Conservation (phyloP, 1,139 yeast genomes). For the Yamadazyma buinensis region DNA sequence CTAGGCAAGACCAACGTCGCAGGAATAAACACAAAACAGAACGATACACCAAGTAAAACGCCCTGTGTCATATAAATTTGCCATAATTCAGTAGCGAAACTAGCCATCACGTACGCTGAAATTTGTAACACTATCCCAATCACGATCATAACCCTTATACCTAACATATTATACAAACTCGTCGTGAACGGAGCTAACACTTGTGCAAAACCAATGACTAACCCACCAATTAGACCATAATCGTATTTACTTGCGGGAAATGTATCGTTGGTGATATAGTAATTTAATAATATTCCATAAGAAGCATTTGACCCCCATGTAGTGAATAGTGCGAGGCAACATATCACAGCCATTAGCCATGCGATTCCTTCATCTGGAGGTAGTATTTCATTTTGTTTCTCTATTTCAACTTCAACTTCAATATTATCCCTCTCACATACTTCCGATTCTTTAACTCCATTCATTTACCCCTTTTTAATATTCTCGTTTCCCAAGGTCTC, state of each 20-base stretch:
- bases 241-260: conserved; percentile 57
- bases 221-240: conserved; percentile 68
- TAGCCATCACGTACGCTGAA: conserved; percentile 59
- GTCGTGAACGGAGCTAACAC: conserved; percentile 51
- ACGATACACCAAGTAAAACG: conserved; percentile 57
- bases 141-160: conserved; percentile 31
- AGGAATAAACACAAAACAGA: conserved; percentile 58
- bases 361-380: conserved; percentile 67
- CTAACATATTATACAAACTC: conserved; percentile 30
- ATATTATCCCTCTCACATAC: too few species aligned
- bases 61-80: conserved; percentile 73
- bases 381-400: conserved; percentile 21
- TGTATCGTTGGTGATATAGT: conserved; percentile 41
- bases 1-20: conserved; percentile 54
- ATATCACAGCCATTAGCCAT: conserved; percentile 62
- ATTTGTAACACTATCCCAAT: conserved; percentile 52
- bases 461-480: too few species aligned
- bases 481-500: too few species aligned
- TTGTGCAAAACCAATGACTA: conserved; percentile 57
- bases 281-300: conserved; percentile 64
- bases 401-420: too few species aligned
- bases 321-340: conserved; percentile 42
- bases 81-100: conserved; percentile 58
- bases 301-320: conserved; percentile 78
- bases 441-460: too few species aligned